Base-by-base conservation (phyloP, 140 eudicot genomes). In the Oenanthe javanica region DNA sequence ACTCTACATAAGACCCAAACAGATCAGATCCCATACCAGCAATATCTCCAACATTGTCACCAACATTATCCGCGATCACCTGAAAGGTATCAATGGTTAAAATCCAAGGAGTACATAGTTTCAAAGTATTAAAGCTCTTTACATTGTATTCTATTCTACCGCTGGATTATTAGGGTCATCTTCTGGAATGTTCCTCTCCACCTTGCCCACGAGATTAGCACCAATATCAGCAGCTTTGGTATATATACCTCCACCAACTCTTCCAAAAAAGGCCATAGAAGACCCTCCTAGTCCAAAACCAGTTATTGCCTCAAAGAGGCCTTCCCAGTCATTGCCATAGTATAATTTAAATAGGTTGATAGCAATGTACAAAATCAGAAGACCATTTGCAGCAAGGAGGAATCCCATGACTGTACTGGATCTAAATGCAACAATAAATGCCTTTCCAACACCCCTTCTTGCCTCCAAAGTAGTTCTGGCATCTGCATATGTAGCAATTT, bases 11-110 rank as follows among this genome's bases (percentile, higher is more conserved):
- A 25, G 98, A 93, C 36, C 98, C 98, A 70, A 93, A 93, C 14
- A 91, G 91, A 86, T 93, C 98, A 25, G 98, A 91, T 46, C 98
- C 98, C 98, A 93, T 93, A 70, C 98, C 98, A 75, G 98, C 97
- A 86, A 93, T 93, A 85, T 93, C 95, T 23, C 98, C 95, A 55
- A 93, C 98, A 79, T 93, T 93, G 79, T 93, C 98, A 73, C 98
- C 98, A 57, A 91, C 97, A 78, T 93, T 91, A 89, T 93, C 98
- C 80, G 95, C 97, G 82, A 93, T 93, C 15, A 93, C 98, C 98
- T 93, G 84, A 69, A 69, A 69, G 0, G 4, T 5, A 55, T 55
- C 5, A 16, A 55, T 55, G 64, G 64, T 55, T 55, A 18, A 55
- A 21, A 19, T 55, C 25, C 64, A 55, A 55, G 64, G 19, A 55